A percentile compares a stretch with the other conserved stretches of the same genome.
These are phyloP conservation scores for Cyclanthera cordifolia DNA, from an alignment of 306 rosid species.

Conservation along the genomic window DNA sequence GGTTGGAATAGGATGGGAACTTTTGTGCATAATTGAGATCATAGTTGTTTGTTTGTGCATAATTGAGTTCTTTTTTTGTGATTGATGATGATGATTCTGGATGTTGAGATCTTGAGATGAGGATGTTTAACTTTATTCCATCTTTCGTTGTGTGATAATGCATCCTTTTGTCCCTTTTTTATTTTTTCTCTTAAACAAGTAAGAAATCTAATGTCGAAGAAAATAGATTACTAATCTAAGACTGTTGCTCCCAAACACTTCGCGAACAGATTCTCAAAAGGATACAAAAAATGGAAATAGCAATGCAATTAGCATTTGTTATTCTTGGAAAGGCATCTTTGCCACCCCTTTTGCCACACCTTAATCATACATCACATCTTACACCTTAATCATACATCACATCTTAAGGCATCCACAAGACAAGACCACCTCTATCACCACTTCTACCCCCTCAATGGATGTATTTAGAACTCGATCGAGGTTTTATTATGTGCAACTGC, in stretches of 20 bases:
- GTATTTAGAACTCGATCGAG: background rate
- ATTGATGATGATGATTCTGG: background rate
- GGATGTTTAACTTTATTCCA: background rate
- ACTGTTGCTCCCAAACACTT: background rate
- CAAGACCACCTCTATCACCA: no score
- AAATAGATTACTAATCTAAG: background rate
- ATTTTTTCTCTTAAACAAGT: background rate
- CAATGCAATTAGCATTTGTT: background rate
- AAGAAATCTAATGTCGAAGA: background rate
- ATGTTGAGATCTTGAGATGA: background rate
- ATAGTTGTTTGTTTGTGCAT: background rate
- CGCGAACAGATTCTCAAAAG: background rate
- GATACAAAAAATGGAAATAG: background rate
- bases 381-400: no score
- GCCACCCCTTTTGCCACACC: background rate
- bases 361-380: no score
- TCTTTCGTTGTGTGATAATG: background rate
- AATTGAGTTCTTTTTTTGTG: background rate
- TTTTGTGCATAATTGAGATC: background rate
- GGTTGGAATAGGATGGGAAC: background rate
- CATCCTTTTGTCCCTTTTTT: background rate
- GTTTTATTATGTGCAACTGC: background rate
- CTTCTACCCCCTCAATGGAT: no score
- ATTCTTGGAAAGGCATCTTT: background rate
- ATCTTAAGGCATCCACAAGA: no score